These are phyloP conservation scores for Azolla pinnata DNA, from an alignment of 75 land plant species.

Conservation along the genomic window DNA sequence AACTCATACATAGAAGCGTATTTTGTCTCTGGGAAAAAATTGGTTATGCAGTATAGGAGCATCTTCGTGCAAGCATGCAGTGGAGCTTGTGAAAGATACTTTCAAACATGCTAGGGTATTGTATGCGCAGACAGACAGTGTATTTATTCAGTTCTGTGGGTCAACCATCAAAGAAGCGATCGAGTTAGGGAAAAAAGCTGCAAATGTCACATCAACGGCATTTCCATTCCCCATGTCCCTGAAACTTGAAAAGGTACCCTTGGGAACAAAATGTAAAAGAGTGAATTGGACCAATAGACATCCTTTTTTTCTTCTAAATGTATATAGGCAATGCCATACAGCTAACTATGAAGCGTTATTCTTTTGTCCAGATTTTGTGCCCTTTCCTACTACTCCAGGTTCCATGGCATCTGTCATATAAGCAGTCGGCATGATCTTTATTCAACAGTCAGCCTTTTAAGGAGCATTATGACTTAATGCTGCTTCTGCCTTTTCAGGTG, in stretches of 20 bases:
- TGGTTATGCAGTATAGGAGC: conserved; percentile 29
- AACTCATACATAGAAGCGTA: too few relatives aligned
- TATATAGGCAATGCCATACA: too few relatives aligned
- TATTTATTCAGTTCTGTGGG: conserved; percentile 19
- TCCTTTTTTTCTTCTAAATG: neutral
- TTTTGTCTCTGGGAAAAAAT: too few relatives aligned
- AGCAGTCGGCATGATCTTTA: too few relatives aligned
- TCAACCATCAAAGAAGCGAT: conserved; percentile 21
- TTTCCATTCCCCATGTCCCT: conserved; percentile 26
- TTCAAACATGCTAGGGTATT: conserved; percentile 18
- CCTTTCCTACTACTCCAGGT: conserved; percentile 35
- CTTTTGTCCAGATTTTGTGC: conserved; percentile 33
- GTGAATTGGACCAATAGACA: too few relatives aligned
- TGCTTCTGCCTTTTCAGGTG: conserved; percentile 9
- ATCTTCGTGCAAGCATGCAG: conserved; percentile 25
- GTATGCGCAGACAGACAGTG: conserved; percentile 35
- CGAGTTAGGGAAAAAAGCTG: conserved; percentile 16
- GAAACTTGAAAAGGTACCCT: conserved; percentile 25
- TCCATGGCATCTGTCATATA: too few relatives aligned
- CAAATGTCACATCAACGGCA: conserved; percentile 21
- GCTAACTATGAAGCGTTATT: too few relatives aligned
- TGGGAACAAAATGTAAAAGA: neutral
- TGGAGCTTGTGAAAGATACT: conserved; percentile 16
- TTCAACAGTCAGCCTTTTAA: neutral
- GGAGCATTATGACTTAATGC: neutral